Conservation (phyloP, 805 yeast genomes). For the Saccharomyces eubayanus region DNA sequence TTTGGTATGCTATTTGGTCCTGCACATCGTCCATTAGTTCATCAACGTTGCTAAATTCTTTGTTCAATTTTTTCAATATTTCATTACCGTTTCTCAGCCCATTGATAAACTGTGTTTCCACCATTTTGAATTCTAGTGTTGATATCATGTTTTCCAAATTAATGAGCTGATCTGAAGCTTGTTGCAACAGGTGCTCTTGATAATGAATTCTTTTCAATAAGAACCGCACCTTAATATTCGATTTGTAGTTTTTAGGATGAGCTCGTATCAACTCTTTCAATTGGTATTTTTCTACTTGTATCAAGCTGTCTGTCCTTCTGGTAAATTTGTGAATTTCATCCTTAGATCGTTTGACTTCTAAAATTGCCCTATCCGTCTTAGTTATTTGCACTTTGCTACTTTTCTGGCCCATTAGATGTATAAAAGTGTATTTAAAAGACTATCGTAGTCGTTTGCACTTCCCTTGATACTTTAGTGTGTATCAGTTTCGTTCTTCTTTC, state of each 20-base stretch:
- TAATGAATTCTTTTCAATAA: constrained; percentile 72
- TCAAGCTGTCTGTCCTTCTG: constrained; percentile 44
- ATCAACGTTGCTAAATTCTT: constrained; percentile 76
- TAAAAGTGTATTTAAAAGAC: neutral
- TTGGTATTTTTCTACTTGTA: constrained; percentile 47
- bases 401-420: constrained; percentile 30
- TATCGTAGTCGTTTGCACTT: neutral
- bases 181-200: constrained; percentile 62
- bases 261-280: constrained; percentile 27
- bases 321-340: constrained; percentile 71
- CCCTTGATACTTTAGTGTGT: neutral
- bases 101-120: constrained; percentile 74
- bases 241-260: constrained; percentile 40
- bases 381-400: constrained; percentile 56
- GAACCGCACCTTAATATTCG: constrained; percentile 47
- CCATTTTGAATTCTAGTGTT: constrained; percentile 78
- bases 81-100: constrained; percentile 77
- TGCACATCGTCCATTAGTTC: constrained; percentile 73
- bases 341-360: constrained; percentile 80
- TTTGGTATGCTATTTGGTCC: constrained; percentile 73
- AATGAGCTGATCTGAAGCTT: constrained; percentile 69
- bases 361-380: constrained; percentile 74
- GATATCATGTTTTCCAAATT: constrained; percentile 71
- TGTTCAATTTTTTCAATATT: constrained; percentile 65
- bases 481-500: neutral